Evolutionary conservation across 2,329 filamentous ascomycete species (phyloP).

Genomic region (Cladosporium sphaerospermum): DNA sequence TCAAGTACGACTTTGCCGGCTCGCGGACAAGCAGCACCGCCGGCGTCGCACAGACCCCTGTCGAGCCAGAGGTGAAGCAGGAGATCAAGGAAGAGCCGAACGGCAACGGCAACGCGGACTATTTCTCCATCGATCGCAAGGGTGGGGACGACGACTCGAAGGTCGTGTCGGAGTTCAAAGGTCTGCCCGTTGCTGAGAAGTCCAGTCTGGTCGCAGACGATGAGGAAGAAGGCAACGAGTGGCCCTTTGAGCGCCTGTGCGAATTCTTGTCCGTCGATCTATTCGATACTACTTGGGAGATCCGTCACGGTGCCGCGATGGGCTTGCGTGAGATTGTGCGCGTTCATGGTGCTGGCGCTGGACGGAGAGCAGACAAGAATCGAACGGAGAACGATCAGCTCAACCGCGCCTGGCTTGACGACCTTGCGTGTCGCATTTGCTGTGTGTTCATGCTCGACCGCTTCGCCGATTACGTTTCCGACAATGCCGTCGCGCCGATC

Average conservation of each 20-base stretch:
- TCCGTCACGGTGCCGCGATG: constrained; percentile 92
- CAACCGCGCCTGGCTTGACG: constrained; percentile 85
- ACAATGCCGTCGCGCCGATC: constrained; percentile 94
- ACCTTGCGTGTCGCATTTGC: constrained; percentile 88
- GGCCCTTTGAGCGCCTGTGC: constrained; percentile 90
- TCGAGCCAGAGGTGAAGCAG: constrained; percentile 52
- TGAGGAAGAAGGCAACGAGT: constrained; percentile 71
- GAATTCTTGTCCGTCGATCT: constrained; percentile 91
- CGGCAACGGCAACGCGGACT: constrained; percentile 59
- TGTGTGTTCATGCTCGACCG: constrained; percentile 96
- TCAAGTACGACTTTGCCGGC: constrained; percentile 66
- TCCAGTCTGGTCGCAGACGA: constrained; percentile 76
- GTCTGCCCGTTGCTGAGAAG: constrained; percentile 71
- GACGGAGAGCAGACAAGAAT: constrained; percentile 64
- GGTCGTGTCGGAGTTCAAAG: constrained; percentile 93
- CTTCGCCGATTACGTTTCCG: constrained; percentile 95
- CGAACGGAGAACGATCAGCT: constrained; percentile 68
- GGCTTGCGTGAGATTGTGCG: constrained; percentile 84
- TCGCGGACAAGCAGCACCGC: constrained; percentile 53
- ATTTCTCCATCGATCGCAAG: constrained; percentile 80
- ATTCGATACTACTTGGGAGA: constrained; percentile 92
- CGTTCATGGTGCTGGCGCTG: constrained; percentile 85
- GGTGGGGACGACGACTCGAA: constrained; percentile 83
- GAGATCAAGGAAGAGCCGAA: constrained; percentile 47
- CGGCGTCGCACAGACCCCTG: constrained; percentile 52